Percentiles rank a stretch among this genome's conserved stretches.
These are phyloP conservation scores for Lentinula raphanica DNA, from an alignment of 768 basidiomycete genomes.

Conservation along the genomic window DNA sequence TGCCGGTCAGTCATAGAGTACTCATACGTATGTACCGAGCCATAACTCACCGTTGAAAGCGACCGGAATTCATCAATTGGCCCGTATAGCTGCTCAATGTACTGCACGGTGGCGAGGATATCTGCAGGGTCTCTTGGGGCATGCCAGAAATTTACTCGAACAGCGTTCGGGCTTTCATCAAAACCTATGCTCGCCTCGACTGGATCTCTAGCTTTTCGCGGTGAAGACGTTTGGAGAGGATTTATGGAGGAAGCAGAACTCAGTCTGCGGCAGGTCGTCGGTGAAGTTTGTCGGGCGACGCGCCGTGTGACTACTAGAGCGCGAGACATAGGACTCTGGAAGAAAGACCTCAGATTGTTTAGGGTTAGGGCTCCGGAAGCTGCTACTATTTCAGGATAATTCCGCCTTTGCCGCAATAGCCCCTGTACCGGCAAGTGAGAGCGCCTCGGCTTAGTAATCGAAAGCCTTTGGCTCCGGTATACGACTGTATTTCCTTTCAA, in stretches of 20 bases:
- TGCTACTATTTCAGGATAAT: too few species aligned
- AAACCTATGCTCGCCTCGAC: not conserved
- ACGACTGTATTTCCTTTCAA: too few species aligned
- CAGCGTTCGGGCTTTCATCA: not conserved
- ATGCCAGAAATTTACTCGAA: not conserved
- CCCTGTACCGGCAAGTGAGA: too few species aligned
- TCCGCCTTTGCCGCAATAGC: too few species aligned
- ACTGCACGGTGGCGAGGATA: not conserved
- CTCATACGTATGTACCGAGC: not conserved
- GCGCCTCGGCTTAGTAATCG: too few species aligned
- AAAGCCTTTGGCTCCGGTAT: too few species aligned
- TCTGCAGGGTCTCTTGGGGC: not conserved
- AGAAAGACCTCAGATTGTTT: too few species aligned
- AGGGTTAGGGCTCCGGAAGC: too few species aligned
- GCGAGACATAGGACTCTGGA: slow-evolving; percentile 1
- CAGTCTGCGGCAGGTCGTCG: not conserved
- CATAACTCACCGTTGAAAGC: not conserved
- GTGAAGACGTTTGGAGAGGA: not conserved
- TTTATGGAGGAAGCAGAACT: too few species aligned
- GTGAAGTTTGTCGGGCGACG: not conserved
- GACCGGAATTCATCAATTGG: slow-evolving; percentile 4
- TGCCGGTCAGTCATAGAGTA: too few species aligned
- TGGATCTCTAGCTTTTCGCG: not conserved
- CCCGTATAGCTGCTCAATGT: slow-evolving; percentile 1
- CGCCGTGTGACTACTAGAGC: not conserved